phyloP scores from a whole-genome alignment of 345 rosid genomes.

The Eutrema heterophyllum region DNA sequence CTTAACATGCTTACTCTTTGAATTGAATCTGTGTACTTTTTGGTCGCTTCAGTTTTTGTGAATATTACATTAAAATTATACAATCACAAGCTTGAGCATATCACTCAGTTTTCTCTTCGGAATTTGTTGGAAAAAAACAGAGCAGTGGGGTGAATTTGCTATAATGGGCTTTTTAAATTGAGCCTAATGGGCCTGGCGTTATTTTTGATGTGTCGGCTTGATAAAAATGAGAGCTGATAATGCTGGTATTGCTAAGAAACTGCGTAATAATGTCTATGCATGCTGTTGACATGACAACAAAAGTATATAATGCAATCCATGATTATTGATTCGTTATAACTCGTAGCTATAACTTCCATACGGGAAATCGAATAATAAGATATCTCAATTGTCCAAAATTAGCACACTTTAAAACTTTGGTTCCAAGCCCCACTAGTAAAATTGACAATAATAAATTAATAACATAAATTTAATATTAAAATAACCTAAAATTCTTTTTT shows the following conservation, averaged over 20 bases:
- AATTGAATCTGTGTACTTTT: neutral
- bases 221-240: neutral
- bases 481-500: too few species aligned
- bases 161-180: neutral
- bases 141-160: neutral
- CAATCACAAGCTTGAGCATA: neutral
- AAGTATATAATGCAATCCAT: neutral
- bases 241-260: neutral
- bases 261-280: neutral
- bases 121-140: neutral
- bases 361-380: slow-evolving; percentile 24
- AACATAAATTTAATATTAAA: too few species aligned
- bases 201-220: neutral
- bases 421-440: too few species aligned
- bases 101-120: neutral
- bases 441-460: too few species aligned
- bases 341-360: slow-evolving; percentile 1
- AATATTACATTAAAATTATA: neutral
- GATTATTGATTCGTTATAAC: slow-evolving; percentile 4
- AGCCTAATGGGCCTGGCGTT: neutral
- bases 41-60: neutral
- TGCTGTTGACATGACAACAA: neutral
- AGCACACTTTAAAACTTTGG: too few species aligned
- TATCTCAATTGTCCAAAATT: too few species aligned
- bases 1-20: slow-evolving; percentile 35